These are phyloP conservation scores for Globisporangium apiculatum DNA, from an alignment of 352 stramenopile genomes.

Conservation along the genomic window DNA sequence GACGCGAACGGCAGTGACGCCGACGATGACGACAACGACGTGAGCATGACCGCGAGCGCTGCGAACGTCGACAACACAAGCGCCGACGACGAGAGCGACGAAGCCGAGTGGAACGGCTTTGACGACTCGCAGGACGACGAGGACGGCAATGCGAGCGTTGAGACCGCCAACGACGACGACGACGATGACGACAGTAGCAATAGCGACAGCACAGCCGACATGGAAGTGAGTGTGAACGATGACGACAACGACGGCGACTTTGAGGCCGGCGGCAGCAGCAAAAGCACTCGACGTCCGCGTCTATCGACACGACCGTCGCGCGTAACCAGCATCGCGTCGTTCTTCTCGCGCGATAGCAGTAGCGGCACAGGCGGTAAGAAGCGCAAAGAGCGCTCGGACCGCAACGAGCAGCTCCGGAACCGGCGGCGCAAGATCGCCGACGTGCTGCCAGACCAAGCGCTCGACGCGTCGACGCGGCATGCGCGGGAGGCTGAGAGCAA, in stretches of 20 bases:
- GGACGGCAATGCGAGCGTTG: constrained; percentile 12
- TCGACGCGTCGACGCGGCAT: constrained; percentile 51
- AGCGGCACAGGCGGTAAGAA: constrained; percentile 7
- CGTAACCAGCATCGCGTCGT: constrained; percentile 1
- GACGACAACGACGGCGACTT: constrained; percentile 6
- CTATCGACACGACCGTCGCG: not conserved
- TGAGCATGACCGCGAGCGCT: too few relatives aligned
- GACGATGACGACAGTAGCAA: constrained; percentile 1
- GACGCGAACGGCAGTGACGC: too few relatives aligned
- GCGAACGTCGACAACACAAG: constrained; percentile 4
- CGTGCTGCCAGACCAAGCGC: constrained; percentile 58
- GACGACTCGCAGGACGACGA: constrained; percentile 16
- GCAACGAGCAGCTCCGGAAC: constrained; percentile 25
- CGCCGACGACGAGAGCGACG: constrained; percentile 8
- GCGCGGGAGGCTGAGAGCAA: constrained; percentile 59
- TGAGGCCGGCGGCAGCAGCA: not conserved
- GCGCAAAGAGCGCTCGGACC: constrained; percentile 16
- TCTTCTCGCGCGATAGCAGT: constrained; percentile 1
- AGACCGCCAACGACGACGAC: constrained; percentile 10
- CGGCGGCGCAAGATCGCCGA: constrained; percentile 57
- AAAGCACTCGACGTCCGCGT: not conserved
- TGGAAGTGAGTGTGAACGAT: constrained; percentile 1
- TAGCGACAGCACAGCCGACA: not conserved
- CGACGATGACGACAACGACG: too few relatives aligned
- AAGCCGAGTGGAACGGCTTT: constrained; percentile 21